Percentiles rank a stretch among this genome's conserved stretches.
These are phyloP conservation scores for Hygrocybe coccinea DNA, from an alignment of 768 basidiomycete genomes.

Conservation along the genomic window DNA sequence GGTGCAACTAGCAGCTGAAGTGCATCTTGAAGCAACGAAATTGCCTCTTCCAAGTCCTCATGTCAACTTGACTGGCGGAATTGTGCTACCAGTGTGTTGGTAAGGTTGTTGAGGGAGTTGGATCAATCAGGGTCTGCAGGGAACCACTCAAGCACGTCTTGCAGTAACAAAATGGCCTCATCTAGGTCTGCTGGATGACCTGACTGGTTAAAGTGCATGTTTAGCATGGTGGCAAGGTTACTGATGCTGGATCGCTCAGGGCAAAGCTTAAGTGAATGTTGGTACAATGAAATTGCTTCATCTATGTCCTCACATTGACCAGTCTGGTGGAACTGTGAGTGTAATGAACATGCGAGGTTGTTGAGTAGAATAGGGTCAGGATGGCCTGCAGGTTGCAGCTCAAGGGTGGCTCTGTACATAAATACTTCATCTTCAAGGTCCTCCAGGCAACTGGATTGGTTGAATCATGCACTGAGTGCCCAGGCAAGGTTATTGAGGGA, in stretches of 20 bases:
- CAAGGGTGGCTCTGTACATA: conserved; percentile 2
- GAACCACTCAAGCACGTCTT: conserved; percentile 9
- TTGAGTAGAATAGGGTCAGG: conserved; percentile 7
- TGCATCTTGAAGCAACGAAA: no score
- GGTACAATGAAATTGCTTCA: conserved; percentile 17
- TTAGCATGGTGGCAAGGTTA: background rate
- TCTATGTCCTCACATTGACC: conserved; percentile 19
- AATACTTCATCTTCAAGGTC: conserved; percentile 5
- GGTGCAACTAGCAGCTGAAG: no score
- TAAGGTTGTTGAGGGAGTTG: conserved; percentile 15
- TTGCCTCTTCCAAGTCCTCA: no score
- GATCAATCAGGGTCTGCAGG: conserved; percentile 11
- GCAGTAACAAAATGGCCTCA: conserved; percentile 9
- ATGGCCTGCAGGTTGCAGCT: conserved; percentile 5
- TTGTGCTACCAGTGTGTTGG: no score
- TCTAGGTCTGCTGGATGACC: conserved; percentile 4
- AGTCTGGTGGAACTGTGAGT: conserved; percentile 17
- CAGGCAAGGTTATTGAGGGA: no score
- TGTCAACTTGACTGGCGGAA: no score
- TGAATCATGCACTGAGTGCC: no score
- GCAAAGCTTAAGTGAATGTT: background rate
- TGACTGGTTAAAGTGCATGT: background rate
- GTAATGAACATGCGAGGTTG: conserved; percentile 18
- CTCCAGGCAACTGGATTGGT: no score
- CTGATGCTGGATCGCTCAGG: background rate